Conservation (phyloP, 1,284 basidiomycete genomes). For the Cryptococcus sp. region DNA sequence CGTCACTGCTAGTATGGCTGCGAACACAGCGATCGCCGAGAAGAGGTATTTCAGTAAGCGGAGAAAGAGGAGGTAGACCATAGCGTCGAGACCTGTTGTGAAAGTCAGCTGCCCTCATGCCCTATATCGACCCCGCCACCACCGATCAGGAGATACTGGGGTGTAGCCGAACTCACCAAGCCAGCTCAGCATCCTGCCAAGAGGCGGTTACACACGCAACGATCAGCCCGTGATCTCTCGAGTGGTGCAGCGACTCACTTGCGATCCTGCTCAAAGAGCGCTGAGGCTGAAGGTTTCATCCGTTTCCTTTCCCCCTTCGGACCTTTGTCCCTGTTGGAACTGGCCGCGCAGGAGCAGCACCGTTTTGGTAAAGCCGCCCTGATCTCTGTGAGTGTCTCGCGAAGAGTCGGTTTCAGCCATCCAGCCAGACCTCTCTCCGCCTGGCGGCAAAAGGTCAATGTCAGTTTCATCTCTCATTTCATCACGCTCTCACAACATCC, state of each 20-base stretch:
- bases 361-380: constrained; percentile 5
- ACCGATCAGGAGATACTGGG: not conserved
- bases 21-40: constrained; percentile 26
- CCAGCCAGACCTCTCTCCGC: constrained; percentile 13
- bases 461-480: no score
- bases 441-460: not conserved
- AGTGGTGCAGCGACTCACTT: constrained; percentile 4
- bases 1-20: constrained; percentile 26
- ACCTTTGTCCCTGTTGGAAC: not conserved
- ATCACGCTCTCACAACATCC: no score
- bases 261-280: constrained; percentile 15
- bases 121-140: not conserved
- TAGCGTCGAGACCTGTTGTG: constrained; percentile 71
- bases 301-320: not conserved
- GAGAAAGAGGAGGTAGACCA: constrained; percentile 85
- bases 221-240: not conserved
- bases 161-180: not conserved
- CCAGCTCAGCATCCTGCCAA: not conserved
- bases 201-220: not conserved
- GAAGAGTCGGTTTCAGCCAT: constrained; percentile 19
- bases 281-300: not conserved
- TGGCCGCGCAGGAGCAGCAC: not conserved
- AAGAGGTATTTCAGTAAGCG: constrained; percentile 76
- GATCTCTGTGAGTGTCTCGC: constrained; percentile 18
- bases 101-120: not conserved